These are phyloP conservation scores for Heterobasidion irregulare DNA, from an alignment of 1,284 basidiomycete species.

Conservation along the genomic window DNA sequence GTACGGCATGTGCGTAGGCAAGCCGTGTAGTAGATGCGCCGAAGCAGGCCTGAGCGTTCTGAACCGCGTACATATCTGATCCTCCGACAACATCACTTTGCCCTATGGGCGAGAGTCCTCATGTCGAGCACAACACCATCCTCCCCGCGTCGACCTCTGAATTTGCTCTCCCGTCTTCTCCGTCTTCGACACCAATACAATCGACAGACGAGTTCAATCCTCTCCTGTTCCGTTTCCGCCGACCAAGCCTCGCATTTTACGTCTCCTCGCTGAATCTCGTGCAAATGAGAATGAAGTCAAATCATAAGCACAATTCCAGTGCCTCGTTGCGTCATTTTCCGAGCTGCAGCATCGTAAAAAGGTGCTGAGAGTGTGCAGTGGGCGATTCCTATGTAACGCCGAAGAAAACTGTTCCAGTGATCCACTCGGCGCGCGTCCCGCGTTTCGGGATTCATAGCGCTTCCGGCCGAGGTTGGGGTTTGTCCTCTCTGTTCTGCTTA, in stretches of 20 bases:
- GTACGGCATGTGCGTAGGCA: too few relatives aligned
- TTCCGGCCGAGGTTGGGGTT: constrained; percentile 4
- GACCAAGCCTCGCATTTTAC: constrained; percentile 54
- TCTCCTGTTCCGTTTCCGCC: constrained; percentile 53
- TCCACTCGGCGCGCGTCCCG: not conserved
- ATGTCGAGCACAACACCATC: constrained; percentile 34
- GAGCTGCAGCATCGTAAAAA: too few relatives aligned
- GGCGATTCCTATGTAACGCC: too few relatives aligned
- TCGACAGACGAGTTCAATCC: constrained; percentile 37
- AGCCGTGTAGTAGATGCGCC: too few relatives aligned
- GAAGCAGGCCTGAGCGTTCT: too few relatives aligned
- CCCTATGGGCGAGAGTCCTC: not conserved
- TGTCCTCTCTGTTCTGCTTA: not conserved
- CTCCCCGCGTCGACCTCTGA: constrained; percentile 67
- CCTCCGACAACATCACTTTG: too few relatives aligned
- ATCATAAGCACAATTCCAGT: constrained; percentile 76
- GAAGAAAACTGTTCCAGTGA: not conserved
- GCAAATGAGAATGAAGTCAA: constrained; percentile 70
- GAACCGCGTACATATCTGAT: too few relatives aligned
- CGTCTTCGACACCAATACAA: constrained; percentile 24
- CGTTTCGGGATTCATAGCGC: too few relatives aligned
- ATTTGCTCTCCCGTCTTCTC: constrained; percentile 54
- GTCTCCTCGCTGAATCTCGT: constrained; percentile 47
- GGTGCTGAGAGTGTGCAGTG: too few relatives aligned
- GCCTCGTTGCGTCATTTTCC: constrained; percentile 59